Conservation (phyloP, 176 grass and related monocot species). For the Paspalum vaginatum region DNA sequence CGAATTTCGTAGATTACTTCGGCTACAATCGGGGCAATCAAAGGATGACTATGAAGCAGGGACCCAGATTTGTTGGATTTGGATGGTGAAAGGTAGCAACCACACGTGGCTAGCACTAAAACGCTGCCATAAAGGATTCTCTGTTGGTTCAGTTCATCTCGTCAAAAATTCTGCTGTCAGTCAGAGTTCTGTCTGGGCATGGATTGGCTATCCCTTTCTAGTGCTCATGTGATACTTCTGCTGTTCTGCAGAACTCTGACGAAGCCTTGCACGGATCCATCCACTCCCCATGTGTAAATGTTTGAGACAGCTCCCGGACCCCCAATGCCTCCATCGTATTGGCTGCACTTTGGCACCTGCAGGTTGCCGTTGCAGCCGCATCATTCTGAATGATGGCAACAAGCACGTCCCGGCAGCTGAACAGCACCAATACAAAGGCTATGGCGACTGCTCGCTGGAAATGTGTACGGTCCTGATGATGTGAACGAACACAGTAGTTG, state of each 20-base stretch:
- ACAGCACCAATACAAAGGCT: neutral
- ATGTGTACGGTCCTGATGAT: neutral
- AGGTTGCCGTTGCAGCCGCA: neutral
- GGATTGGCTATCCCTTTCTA: constrained; percentile 3
- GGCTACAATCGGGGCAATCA: neutral
- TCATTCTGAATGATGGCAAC: constrained; percentile 14
- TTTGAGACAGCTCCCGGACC: neutral
- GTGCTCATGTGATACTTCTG: constrained; percentile 24
- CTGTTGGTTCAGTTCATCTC: constrained; percentile 23
- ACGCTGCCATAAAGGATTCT: neutral
- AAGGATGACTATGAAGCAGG: neutral
- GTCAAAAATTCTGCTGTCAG: constrained; percentile 1
- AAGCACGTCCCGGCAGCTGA: neutral
- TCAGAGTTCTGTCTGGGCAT: constrained; percentile 7
- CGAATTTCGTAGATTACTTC: neutral
- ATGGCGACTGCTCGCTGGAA: neutral
- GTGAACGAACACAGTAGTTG: neutral
- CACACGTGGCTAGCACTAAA: neutral
- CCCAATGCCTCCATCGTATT: neutral
- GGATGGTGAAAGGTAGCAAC: neutral
- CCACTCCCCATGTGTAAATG: neutral
- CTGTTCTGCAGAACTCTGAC: neutral
- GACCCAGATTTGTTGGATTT: constrained; percentile 21
- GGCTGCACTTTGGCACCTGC: neutral
- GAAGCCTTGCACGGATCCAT: constrained; percentile 3